Base-by-base conservation (phyloP, 2,329 filamentous ascomycete species). In the Seiridium unicorne region DNA sequence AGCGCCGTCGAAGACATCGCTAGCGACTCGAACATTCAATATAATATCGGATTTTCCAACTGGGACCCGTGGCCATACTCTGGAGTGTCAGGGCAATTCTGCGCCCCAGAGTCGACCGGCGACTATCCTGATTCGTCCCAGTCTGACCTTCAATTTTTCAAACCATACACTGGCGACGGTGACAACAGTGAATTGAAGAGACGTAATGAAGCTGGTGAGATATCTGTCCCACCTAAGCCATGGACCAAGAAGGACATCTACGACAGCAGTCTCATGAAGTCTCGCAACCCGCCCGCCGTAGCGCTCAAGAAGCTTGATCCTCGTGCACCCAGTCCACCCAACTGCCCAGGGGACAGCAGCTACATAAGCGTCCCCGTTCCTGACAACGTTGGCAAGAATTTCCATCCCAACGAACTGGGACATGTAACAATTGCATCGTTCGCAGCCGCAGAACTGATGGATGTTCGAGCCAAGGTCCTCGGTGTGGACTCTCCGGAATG, bases 111-210 rank as follows among this genome's bases (percentile, higher is more conserved):
- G 11, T 49, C 55, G 9, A 56, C 44, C 31, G 69, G 68, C 26
- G 34, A 56, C 40, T 72, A 70, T 55, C 72, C 72, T 6, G 73
- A 75, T 58, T 56, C 62, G 2, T 58, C 65, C 2, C 70, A 73
- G 59, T 64, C 64, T 1, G 64, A 74, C 26, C 56, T 74, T 61
- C 68, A 69, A 11, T 76, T 76, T 61, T 65, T 76, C 67, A 74
- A 75, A 62, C 63, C 59, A 31, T 62, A 68, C 60, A 71, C 63
- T 18, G 55, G 7, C 44, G 11, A 55, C 58, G n/a, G 35, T 26
- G 13, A 34, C 31, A 11, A 35, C 38, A 42, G 32, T n/a, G 42
- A 44, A 26, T 10, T 8, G 54, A 48, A 31, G 9, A 47, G 31
- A 26, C 44, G 44, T 26, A 10, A 18, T 3, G 13, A 26, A 47